Evolutionary conservation across 2,329 filamentous ascomycete species (phyloP), one percentile per base, ranked within the genome.

Genomic region (Xylaria sp.): DNA sequence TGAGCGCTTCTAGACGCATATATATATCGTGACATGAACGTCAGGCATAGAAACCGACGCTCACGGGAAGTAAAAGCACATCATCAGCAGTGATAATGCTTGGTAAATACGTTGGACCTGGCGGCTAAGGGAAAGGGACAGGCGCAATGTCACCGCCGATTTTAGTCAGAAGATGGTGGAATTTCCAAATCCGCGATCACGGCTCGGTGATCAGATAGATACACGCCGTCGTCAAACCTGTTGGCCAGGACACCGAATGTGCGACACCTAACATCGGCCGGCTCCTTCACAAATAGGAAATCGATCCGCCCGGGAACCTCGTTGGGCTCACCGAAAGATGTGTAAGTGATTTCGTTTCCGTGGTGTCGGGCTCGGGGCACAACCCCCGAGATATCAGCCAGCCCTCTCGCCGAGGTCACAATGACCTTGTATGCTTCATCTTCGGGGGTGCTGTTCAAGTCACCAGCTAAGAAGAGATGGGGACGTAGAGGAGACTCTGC

Each of bases 21-120:
- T 39, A 19, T 39, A 8, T 13, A 6, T 41, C 17, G 13, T 21
- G 39, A 24, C 37, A 19, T 40, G 24, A 41, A 43, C 19, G 29
- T 11, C 39, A 52, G 16, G 11, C 18, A 37, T 17, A 37, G 46
- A 45, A 39, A 16, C 41, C 21, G n/a, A 52, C 48, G 39, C 53
- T 40, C 39, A 39, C 22, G 50, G 13, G 26, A 39, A 39, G 43
- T 41, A 38, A 43, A 39, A 38, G 11, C 16, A 13, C 13, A 21
- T 13, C 29, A 13, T 46, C 29, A 6, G 39, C 41, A 17, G 19
- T 20, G 24, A 48, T 39, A 19, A 19, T 20, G 19, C 45, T 24
- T 17, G n/a, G 37, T 38, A 26, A 39, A 37, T 20, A 17, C 8
- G 13, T 22, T 21, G 22, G 34, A 29, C 20, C 16, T 41, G 20